Percentiles rank a stretch among this genome's conserved stretches.
Evolutionary conservation across 495 filamentous ascomycete species (phyloP).

Genomic region (Xylaria venustula): DNA sequence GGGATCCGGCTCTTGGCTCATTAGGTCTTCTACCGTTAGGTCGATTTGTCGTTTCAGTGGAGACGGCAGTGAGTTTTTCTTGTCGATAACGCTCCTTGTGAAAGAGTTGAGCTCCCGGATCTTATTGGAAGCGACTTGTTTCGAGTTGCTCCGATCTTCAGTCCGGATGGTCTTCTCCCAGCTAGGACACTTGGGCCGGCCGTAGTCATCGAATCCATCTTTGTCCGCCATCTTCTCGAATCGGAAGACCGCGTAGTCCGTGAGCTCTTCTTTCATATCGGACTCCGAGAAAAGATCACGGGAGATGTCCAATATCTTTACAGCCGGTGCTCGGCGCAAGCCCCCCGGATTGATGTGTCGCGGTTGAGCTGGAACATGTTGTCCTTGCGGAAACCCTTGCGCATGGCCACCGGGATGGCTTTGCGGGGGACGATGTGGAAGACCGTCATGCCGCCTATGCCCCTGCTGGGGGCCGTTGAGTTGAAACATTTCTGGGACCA

Average conservation of each 20-base stretch:
- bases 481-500: neutral
- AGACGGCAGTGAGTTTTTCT: constrained; percentile 26
- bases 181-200: constrained; percentile 16
- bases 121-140: constrained; percentile 19
- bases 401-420: too few species aligned
- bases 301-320: constrained; percentile 25
- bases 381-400: neutral
- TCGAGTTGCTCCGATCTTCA: constrained; percentile 23
- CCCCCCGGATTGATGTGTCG: neutral
- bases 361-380: neutral
- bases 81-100: constrained; percentile 21
- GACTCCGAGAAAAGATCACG: constrained; percentile 16
- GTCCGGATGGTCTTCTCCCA: constrained; percentile 30
- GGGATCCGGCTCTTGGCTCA: constrained; percentile 15
- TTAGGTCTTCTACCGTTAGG: constrained; percentile 21
- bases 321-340: constrained; percentile 5
- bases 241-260: constrained; percentile 31
- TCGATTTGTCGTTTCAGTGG: constrained; percentile 35
- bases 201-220: constrained; percentile 24
- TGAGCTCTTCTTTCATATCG: constrained; percentile 29
- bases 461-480: constrained; percentile 4
- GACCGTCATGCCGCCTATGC: neutral
- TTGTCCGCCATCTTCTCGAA: constrained; percentile 27
- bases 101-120: constrained; percentile 31
- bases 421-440: neutral